Base-by-base conservation (phyloP, 2,329 filamentous ascomycete genomes). In the Talaromyces sp. region DNA sequence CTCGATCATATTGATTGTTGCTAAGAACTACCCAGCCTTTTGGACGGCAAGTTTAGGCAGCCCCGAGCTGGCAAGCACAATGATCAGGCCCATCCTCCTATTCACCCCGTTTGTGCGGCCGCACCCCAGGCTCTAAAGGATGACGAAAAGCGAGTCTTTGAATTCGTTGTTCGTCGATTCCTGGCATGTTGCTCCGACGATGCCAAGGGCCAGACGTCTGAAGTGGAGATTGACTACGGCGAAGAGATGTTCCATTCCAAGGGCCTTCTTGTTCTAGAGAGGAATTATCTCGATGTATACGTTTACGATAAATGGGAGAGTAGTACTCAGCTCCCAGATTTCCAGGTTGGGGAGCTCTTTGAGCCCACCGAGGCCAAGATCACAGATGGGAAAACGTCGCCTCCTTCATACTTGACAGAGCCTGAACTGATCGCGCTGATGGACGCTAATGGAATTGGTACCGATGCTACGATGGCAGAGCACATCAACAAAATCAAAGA, bases 381-480 rank as follows among this genome's bases (percentile, higher is more conserved):
- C 77, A 88, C 86, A 0, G 92, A 98, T 68, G 94, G 95, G n/a
- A 90, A 96, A 75, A 99, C 95, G 0, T 85, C 84, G 0, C 82
- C 93, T 12, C 95, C 95, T 0, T 86, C 84, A 27, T 97, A 96
- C 72, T 82, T 99, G 33, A 98, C 95, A 0, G 95, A 99, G 73
- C 93, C 95, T 0, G 95, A 99, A 73, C 82, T 99, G 30, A 96
- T 99, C 72, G 90, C 89, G 3, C 84, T 99, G 10, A 99, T 99
- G 95, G 95, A 99, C 78, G 93, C 92, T 52, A 99, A 99, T 72
- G 95, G 95, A 2, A 99, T 99, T 66, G 95, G 95, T 12, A 99
- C 95, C 9, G 95, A 99, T 78, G 95, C 95, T 6, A 99, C 95
- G 1, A 99, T 99, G 95, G 95, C 95, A 0, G 95, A 99, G 70